phyloP scores from a whole-genome alignment of 1,284 basidiomycete species.

The Golubevia sp. region DNA sequence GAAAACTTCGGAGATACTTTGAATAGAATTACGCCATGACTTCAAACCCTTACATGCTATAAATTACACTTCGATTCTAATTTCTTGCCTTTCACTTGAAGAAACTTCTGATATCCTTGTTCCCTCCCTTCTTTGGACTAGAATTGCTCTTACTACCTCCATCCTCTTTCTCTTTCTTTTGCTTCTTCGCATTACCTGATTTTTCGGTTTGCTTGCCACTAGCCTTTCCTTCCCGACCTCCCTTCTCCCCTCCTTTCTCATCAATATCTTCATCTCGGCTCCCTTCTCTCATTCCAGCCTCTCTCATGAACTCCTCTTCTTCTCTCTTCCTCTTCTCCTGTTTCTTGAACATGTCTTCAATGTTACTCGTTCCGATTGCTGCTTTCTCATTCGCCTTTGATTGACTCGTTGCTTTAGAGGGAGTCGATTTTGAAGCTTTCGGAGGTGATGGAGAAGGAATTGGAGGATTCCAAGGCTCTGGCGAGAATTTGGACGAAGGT shows the following conservation, averaged over 20 bases:
- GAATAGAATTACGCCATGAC: no score
- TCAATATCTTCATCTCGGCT: no score
- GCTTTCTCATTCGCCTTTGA: slow-evolving; percentile 4
- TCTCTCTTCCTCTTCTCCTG: background rate
- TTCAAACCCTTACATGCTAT: no score
- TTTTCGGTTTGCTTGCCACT: no score
- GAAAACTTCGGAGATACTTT: no score
- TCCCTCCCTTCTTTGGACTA: slow-evolving; percentile 8
- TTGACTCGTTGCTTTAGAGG: background rate
- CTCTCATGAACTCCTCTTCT: no score
- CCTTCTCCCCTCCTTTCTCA: no score
- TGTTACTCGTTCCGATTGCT: background rate
- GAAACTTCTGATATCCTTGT: slow-evolving; percentile 10
- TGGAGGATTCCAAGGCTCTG: slow-evolving; percentile 39
- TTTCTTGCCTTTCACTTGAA: slow-evolving; percentile 5
- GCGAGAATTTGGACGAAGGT: slow-evolving; percentile 24
- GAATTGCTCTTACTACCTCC: background rate
- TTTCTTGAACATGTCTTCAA: background rate
- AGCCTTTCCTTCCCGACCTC: no score
- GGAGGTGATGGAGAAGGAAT: slow-evolving; percentile 23
- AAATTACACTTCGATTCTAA: no score
- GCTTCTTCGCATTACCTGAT: background rate
- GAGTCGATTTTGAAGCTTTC: slow-evolving; percentile 21
- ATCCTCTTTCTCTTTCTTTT: background rate
- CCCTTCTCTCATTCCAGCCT: no score